These are phyloP conservation scores for Mollisia scopiformis DNA, from an alignment of 2,329 filamentous ascomycete genomes.

Conservation along the genomic window DNA sequence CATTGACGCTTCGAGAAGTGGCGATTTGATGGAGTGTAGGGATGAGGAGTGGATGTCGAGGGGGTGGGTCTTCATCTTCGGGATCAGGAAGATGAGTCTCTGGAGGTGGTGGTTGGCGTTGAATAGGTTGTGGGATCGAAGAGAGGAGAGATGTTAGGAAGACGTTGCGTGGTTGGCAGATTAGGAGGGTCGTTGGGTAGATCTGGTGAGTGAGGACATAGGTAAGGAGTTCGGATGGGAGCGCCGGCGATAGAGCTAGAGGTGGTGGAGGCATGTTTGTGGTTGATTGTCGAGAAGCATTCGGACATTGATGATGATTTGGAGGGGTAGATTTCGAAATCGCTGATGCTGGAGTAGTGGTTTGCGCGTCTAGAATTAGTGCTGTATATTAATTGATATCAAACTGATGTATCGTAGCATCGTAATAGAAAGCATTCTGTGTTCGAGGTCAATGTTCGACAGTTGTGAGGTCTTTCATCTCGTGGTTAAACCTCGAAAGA, in stretches of 20 bases:
- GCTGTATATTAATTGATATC: slow-evolving; percentile 27
- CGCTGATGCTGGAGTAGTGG: neutral
- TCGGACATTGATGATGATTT: slow-evolving; percentile 3
- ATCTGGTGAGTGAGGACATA: slow-evolving; percentile 61
- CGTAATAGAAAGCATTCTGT: neutral
- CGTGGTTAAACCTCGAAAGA: slow-evolving; percentile 6
- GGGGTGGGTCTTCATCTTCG: slow-evolving; percentile 13
- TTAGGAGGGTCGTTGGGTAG: slow-evolving; percentile 66
- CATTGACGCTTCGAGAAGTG: slow-evolving; percentile 67
- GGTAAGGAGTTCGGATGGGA: slow-evolving; percentile 64
- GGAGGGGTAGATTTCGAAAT: slow-evolving; percentile 10
- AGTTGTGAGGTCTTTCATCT: neutral
- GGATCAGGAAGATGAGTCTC: slow-evolving; percentile 11
- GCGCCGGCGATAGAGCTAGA: slow-evolving; percentile 53
- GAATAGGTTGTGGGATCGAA: slow-evolving; percentile 42
- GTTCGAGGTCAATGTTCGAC: no score
- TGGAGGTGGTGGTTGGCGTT: slow-evolving; percentile 12
- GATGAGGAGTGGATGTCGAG: slow-evolving; percentile 51
- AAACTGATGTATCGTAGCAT: slow-evolving; percentile 6
- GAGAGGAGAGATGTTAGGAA: slow-evolving; percentile 65
- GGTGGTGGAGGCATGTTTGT: slow-evolving; percentile 34
- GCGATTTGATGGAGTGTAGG: slow-evolving; percentile 72
- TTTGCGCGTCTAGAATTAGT: slow-evolving; percentile 24
- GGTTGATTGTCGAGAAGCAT: neutral
- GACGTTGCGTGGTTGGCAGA: slow-evolving; percentile 66